A percentile compares a stretch with the other conserved stretches of the same genome.
Conservation (phyloP, 2,329 filamentous ascomycete species). For the Fusarium sp. region DNA sequence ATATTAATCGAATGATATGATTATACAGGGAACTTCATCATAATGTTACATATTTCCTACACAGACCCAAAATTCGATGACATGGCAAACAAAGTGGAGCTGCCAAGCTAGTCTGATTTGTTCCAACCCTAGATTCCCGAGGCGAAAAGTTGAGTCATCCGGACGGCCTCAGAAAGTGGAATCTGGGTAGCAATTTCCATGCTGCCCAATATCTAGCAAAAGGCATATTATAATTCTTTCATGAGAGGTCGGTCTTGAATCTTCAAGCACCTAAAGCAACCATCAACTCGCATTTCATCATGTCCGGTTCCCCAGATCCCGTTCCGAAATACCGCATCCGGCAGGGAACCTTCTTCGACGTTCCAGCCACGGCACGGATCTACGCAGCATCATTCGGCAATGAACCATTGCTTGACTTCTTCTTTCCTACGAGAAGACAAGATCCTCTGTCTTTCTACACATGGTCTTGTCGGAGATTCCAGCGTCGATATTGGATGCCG, state of each 20-base stretch:
- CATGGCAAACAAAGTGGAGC: background rate
- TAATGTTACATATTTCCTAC: background rate
- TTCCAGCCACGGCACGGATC: slow-evolving; percentile 1
- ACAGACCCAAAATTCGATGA: background rate
- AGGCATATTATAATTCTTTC: fast-evolving
- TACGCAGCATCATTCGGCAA: slow-evolving; percentile 3
- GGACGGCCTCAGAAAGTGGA: background rate
- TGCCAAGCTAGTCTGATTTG: background rate
- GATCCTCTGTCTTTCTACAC: slow-evolving; percentile 2
- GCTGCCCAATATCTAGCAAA: background rate
- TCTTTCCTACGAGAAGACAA: background rate
- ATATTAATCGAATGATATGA: fast-evolving
- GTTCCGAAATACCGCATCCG: slow-evolving; percentile 11
- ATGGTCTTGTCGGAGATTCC: slow-evolving; percentile 3
- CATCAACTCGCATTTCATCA: background rate
- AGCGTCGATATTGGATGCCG: slow-evolving; percentile 10
- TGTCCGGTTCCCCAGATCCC: background rate
- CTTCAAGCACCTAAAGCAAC: too few relatives aligned
- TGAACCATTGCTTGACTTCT: slow-evolving; percentile 8
- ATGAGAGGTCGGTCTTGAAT: fast-evolving
- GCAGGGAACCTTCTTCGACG: slow-evolving; percentile 1
- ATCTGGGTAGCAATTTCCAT: background rate
- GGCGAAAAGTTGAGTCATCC: background rate
- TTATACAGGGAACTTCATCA: background rate
- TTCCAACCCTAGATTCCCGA: background rate